These are phyloP conservation scores for Neoscytalidium dimidiatum DNA, from an alignment of 2,329 filamentous ascomycete genomes.

Conservation along the genomic window DNA sequence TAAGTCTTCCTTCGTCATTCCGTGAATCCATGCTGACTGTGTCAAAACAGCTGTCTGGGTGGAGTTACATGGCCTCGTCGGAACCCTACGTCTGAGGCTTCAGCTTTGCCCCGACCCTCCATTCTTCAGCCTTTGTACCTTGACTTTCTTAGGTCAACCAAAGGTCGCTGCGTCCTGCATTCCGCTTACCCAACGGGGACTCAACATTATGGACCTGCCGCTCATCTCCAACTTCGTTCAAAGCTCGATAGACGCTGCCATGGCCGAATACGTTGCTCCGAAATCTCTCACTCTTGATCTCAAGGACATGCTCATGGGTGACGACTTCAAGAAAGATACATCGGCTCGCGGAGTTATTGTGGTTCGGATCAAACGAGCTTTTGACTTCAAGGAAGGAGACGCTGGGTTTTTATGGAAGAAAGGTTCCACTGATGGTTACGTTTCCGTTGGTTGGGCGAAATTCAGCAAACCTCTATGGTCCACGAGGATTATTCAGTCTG, in stretches of 20 bases:
- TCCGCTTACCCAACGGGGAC: constrained; percentile 66
- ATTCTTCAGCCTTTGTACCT: constrained; percentile 73
- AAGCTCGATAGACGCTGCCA: constrained; percentile 70
- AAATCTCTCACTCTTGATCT: constrained; percentile 73
- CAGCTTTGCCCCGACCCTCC: constrained; percentile 76
- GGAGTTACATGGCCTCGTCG: constrained; percentile 71
- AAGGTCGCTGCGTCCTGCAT: constrained; percentile 71
- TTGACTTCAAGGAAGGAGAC: constrained; percentile 72
- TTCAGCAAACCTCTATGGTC: constrained; percentile 70
- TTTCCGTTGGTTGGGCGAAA: constrained; percentile 75
- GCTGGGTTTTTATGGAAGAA: constrained; percentile 59
- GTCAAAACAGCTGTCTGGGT: constrained; percentile 64
- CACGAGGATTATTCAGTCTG: constrained; percentile 64
- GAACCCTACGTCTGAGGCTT: constrained; percentile 67
- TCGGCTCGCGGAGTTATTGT: constrained; percentile 64
- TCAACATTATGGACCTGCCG: constrained; percentile 75
- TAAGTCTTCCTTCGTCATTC: constrained; percentile 29
- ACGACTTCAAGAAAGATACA: constrained; percentile 79
- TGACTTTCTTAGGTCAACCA: constrained; percentile 75
- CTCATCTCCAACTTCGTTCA: constrained; percentile 76
- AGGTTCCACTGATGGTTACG: constrained; percentile 69
- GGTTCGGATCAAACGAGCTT: constrained; percentile 66
- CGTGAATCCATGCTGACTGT: not conserved
- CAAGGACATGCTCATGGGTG: constrained; percentile 75
- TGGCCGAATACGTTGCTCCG: constrained; percentile 75